Evolutionary conservation across 2,329 filamentous ascomycete species (phyloP).

Genomic region (Colletotrichum abscissum): DNA sequence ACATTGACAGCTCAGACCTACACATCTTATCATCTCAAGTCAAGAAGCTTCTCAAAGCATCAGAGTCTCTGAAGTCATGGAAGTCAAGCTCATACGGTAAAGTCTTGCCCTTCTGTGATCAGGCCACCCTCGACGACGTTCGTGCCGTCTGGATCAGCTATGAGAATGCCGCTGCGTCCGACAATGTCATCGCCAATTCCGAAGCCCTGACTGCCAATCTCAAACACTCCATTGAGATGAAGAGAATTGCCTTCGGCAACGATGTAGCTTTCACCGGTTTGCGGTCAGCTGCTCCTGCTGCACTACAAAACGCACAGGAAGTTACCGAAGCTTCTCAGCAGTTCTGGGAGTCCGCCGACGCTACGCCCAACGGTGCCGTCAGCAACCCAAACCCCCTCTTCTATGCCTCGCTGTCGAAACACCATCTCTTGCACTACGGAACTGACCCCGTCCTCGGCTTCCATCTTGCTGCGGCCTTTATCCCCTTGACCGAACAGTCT

Average conservation of each 20-base stretch:
- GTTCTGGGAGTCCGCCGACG: conserved; percentile 51
- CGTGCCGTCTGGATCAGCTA: conserved; percentile 29
- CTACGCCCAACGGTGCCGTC: conserved; percentile 31
- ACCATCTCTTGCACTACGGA: conserved; percentile 57
- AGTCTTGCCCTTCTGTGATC: conserved; percentile 60
- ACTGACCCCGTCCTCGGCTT: conserved; percentile 66
- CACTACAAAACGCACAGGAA: conserved; percentile 40
- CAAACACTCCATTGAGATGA: conserved; percentile 4
- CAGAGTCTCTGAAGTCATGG: conserved; percentile 56
- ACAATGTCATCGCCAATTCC: neutral
- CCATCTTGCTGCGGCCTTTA: conserved; percentile 63
- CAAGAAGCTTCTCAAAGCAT: conserved; percentile 52
- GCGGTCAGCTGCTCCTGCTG: conserved; percentile 52
- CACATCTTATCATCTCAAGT: conserved; percentile 44
- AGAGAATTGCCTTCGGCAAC: conserved; percentile 27
- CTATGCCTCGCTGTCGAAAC: conserved; percentile 42
- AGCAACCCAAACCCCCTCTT: conserved; percentile 56
- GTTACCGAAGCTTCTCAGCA: conserved; percentile 40
- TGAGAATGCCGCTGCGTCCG: neutral
- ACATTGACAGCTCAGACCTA: conserved; percentile 52
- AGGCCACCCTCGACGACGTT: conserved; percentile 51
- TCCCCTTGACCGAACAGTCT: conserved; percentile 50
- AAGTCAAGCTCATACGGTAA: conserved; percentile 54
- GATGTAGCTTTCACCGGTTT: conserved; percentile 44
- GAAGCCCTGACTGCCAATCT: conserved; percentile 14